Conservation (phyloP, 257 asterid species). For the Prunella vulgaris region DNA sequence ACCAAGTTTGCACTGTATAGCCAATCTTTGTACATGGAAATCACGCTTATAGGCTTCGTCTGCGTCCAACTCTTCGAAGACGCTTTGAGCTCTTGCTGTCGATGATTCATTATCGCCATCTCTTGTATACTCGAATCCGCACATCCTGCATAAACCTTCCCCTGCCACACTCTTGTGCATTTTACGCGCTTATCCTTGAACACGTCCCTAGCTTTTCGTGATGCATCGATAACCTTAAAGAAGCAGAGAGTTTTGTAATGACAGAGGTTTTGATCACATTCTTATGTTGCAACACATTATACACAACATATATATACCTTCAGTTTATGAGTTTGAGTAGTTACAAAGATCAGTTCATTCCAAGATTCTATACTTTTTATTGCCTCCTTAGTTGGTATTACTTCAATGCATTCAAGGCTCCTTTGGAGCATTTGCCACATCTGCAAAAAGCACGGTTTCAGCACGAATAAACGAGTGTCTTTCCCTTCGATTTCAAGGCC, state of each 20-base stretch:
- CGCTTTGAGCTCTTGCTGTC: conserved; percentile 72
- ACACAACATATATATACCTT: conserved; percentile 40
- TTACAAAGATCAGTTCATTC: conserved; percentile 60
- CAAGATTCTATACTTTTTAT: conserved; percentile 51
- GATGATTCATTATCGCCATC: conserved; percentile 44
- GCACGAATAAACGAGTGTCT: background rate
- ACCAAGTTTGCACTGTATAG: conserved; percentile 52
- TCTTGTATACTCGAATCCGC: conserved; percentile 83
- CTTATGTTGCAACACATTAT: background rate
- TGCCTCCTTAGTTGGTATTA: conserved; percentile 63
- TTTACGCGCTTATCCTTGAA: conserved; percentile 68
- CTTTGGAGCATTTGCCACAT: conserved; percentile 68
- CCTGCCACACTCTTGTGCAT: conserved; percentile 48
- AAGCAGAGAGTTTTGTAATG: background rate
- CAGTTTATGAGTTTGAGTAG: conserved; percentile 56
- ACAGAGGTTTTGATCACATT: background rate
- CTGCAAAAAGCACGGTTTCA: conserved; percentile 32
- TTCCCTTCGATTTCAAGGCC: background rate
- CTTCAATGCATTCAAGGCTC: conserved; percentile 64
- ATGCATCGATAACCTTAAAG: conserved; percentile 52
- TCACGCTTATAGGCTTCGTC: conserved; percentile 64
- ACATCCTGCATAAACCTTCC: conserved; percentile 82
- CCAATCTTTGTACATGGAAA: conserved; percentile 71
- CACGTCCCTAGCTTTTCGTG: conserved; percentile 55
- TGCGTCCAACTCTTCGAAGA: conserved; percentile 78